Percentiles rank a stretch among this genome's conserved stretches.
These are phyloP conservation scores for Neonothopanus nambi DNA, from an alignment of 1,284 basidiomycete species.

Conservation along the genomic window DNA sequence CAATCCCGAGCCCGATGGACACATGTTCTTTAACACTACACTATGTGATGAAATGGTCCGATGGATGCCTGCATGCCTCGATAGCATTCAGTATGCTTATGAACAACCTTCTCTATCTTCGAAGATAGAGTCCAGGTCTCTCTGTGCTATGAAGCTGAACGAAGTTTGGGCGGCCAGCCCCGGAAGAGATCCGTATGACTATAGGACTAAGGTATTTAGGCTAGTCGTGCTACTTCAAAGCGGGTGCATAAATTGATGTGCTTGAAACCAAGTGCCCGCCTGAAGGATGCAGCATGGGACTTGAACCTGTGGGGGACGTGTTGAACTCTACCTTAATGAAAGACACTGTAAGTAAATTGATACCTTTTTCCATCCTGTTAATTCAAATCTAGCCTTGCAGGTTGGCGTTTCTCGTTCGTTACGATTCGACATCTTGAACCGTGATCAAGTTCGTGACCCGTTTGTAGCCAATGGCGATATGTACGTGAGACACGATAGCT, in stretches of 20 bases:
- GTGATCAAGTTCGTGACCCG: neutral
- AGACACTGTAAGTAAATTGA: neutral
- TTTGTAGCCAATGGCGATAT: neutral
- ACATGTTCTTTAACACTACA: neutral
- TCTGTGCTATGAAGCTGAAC: neutral
- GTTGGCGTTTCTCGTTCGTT: neutral
- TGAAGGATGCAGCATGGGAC: neutral
- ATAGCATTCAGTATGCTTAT: neutral
- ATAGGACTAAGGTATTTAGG: neutral
- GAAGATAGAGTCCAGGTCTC: neutral
- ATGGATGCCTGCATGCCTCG: neutral
- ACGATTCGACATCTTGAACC: neutral
- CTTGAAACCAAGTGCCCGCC: neutral
- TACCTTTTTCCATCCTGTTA: neutral
- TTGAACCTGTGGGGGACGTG: neutral
- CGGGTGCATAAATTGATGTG: neutral
- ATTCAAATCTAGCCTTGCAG: neutral
- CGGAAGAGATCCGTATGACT: neutral
- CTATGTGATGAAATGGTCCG: neutral
- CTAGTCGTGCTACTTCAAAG: no score
- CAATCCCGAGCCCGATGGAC: neutral
- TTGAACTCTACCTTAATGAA: neutral
- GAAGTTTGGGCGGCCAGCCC: neutral
- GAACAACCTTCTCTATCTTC: neutral
- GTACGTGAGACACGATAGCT: neutral